Conservation (phyloP, 495 filamentous ascomycete genomes). For the Hypoxylon cercidicola region DNA sequence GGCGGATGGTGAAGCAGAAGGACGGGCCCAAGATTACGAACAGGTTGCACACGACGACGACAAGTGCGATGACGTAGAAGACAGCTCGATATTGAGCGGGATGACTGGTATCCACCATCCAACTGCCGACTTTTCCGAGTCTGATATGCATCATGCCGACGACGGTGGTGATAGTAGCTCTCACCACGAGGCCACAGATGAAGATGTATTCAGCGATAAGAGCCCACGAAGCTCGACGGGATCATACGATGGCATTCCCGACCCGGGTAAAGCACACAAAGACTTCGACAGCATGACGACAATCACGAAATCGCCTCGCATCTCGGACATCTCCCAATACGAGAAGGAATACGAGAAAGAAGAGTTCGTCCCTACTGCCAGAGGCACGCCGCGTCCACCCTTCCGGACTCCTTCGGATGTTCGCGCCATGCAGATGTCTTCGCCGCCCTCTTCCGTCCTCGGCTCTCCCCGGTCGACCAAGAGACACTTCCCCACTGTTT, state of each 20-base stretch:
- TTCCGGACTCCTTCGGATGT: constrained; percentile 77
- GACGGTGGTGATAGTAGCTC: constrained; percentile 53
- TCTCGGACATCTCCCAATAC: constrained; percentile 55
- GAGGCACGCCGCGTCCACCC: constrained; percentile 51
- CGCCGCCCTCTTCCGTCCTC: constrained; percentile 64
- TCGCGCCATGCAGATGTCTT: constrained; percentile 80
- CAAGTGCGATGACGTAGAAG: constrained; percentile 31
- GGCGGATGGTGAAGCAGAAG: constrained; percentile 9
- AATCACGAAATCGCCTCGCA: constrained; percentile 53
- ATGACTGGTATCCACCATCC: constrained; percentile 41
- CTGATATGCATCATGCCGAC: constrained; percentile 37
- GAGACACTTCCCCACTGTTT: constrained; percentile 58
- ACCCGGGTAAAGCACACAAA: constrained; percentile 29
- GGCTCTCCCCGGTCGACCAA: constrained; percentile 59
- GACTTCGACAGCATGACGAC: constrained; percentile 47
- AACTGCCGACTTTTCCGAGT: constrained; percentile 24
- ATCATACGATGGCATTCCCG: constrained; percentile 49
- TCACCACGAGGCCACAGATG: constrained; percentile 61
- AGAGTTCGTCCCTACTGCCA: constrained; percentile 52
- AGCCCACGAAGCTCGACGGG: constrained; percentile 58
- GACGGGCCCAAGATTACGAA: constrained; percentile 6
- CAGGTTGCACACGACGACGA: constrained; percentile 6
- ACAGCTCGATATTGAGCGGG: constrained; percentile 50
- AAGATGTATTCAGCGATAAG: constrained; percentile 66
- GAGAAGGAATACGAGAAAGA: constrained; percentile 55